These are phyloP conservation scores for Friedmanniomyces endolithicus DNA, from an alignment of 495 filamentous ascomycete genomes.

Conservation along the genomic window DNA sequence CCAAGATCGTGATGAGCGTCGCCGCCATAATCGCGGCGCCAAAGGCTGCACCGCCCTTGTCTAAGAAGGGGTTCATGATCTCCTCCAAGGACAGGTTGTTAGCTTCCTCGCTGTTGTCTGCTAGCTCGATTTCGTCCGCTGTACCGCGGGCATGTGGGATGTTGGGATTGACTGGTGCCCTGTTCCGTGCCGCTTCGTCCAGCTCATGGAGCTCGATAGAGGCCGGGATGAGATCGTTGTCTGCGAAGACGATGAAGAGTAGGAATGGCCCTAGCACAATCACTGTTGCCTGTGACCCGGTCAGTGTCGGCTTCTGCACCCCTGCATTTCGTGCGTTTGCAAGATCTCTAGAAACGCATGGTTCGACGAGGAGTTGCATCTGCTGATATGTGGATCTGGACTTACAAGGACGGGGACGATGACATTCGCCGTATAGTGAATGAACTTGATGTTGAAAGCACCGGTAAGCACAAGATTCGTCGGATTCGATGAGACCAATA, in stretches of 20 bases:
- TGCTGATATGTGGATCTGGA: background rate
- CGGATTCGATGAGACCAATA: conserved; percentile 58
- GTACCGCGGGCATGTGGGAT: conserved; percentile 48
- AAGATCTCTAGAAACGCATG: background rate
- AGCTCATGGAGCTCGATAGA: conserved; percentile 55
- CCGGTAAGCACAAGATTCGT: conserved; percentile 61
- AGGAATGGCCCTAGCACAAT: conserved; percentile 53
- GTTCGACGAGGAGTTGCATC: too few relatives aligned
- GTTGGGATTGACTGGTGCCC: conserved; percentile 52
- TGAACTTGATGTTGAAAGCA: conserved; percentile 54
- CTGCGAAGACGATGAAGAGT: conserved; percentile 50
- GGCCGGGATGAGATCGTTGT: conserved; percentile 47
- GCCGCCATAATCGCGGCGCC: conserved; percentile 49
- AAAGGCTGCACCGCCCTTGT: conserved; percentile 48
- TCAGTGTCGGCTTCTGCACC: background rate
- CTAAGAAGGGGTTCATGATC: conserved; percentile 59
- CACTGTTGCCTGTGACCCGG: conserved; percentile 33
- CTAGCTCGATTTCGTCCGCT: conserved; percentile 41
- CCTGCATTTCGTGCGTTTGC: background rate
- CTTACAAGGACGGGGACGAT: conserved; percentile 49
- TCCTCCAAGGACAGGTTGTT: conserved; percentile 48
- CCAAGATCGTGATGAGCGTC: conserved; percentile 46
- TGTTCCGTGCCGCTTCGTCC: conserved; percentile 39
- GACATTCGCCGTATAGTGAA: conserved; percentile 56
- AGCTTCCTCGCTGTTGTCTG: conserved; percentile 31